Evolutionary conservation across 176 grass and related monocot genomes (phyloP), one percentile per base, ranked within the genome.

Genomic region (Guadua angustifolia): DNA sequence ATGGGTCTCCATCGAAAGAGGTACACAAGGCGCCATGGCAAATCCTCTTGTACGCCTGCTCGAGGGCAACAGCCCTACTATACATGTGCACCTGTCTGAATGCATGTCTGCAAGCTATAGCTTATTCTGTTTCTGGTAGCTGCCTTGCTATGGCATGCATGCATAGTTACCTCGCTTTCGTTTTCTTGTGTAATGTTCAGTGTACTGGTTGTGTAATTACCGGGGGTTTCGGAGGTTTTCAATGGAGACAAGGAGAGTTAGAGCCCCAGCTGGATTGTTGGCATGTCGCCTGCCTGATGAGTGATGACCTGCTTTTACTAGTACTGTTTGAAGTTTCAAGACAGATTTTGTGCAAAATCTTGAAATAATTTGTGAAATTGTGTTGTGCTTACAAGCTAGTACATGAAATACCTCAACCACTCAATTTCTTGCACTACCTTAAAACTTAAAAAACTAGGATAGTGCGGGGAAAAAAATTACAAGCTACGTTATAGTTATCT

Each of bases 61-160:
- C n/a, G 29, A 66, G 59, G 12, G 24, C 59, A 62, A 24, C 59
- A 26, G 24, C 22, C 59, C 24, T 29, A 65, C 13, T 65, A 33
- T 38, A 66, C 63, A 66, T 66, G 63, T 66, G 63, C 63, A 9
- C 29, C 5, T 66, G 63, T 66, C 63, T 66, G 7, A 32, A 8
- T 38, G n/a, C n/a, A n/a, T n/a, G 63, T 66, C 33, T 38, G 59
- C 33, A 33, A 62, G 59, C 24, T 65, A 65, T 65, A 65, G 62
- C 25, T 35, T 65, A 8, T 17, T 65, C 62, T 17, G 13, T 65
- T 65, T 16, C 29, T 15, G 14, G 21, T n/a, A n/a, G 7, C 18
- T 25, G 57, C 56, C 21, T 22, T 2, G n/a, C 57, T 24, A 25
- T 25, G 57, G 24, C 59, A 62, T 15, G 25, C 12, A 62, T 29